A percentile compares a stretch with the other conserved stretches of the same genome.
phyloP scores from a whole-genome alignment of 2,329 filamentous ascomycete species.

The Grosmannia penicillata region DNA sequence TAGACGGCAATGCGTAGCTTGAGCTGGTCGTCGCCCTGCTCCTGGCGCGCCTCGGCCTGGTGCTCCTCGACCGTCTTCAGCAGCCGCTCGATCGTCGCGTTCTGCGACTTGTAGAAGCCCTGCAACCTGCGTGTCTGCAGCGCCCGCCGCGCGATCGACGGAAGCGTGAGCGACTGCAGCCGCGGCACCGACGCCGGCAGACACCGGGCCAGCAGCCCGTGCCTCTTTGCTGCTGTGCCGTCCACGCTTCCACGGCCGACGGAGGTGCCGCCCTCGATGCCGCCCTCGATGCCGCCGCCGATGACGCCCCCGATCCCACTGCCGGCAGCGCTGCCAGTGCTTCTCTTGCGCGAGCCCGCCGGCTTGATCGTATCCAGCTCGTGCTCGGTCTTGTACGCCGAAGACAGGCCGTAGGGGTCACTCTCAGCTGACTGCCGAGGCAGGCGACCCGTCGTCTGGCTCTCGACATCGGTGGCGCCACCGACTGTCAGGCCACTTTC shows the following conservation, averaged over 20 bases:
- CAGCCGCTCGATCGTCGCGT: conserved; percentile 83
- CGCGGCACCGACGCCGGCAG: conserved; percentile 18
- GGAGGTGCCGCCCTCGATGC: background rate
- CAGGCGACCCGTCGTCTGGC: conserved; percentile 29
- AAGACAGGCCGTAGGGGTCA: conserved; percentile 71
- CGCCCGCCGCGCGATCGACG: conserved; percentile 19
- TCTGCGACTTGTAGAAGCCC: conserved; percentile 80
- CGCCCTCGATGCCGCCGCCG: background rate
- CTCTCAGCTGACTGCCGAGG: conserved; percentile 47
- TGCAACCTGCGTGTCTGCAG: conserved; percentile 33
- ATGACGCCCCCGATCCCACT: background rate
- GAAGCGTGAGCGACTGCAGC: conserved; percentile 13
- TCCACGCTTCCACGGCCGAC: no score
- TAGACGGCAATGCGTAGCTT: conserved; percentile 53
- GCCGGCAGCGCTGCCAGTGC: background rate
- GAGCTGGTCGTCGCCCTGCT: conserved; percentile 68
- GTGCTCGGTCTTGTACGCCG: conserved; percentile 59
- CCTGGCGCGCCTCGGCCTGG: conserved; percentile 62
- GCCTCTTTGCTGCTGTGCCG: background rate
- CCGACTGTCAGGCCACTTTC: background rate
- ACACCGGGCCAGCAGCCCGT: conserved; percentile 13
- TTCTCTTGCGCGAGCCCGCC: conserved; percentile 64
- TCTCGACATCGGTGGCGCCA: conserved; percentile 29
- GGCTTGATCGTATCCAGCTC: conserved; percentile 68
- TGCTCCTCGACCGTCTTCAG: conserved; percentile 91